Base-by-base conservation (phyloP, 768 basidiomycete species). In the Amanita muscaria region DNA sequence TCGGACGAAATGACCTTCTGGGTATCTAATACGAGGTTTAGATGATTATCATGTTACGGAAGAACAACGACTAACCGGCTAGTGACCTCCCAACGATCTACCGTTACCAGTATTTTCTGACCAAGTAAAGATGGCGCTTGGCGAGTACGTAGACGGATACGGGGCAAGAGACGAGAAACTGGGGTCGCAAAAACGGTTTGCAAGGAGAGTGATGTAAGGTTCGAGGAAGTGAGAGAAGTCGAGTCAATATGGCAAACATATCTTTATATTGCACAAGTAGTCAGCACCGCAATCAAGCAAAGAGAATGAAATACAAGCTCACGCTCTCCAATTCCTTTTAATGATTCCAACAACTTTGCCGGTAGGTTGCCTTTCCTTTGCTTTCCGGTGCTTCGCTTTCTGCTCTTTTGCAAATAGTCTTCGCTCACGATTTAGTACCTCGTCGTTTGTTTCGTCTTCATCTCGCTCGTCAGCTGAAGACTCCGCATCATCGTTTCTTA, bases 241-340 rank as follows among this genome's bases (percentile, higher is more conserved):
- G 80, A 77, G 61, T 97, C 96, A 38, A 99, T 81, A 60, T 97
- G 93, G 62, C 92, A 97, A 29, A 98, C 94, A 57, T 89, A 89
- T 32, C 87, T 89, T 55, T 29, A 35, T 29, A 27, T 3, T 31
- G 14, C 25, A 14, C 21, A 38, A 44, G 9, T 9, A 15, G n/a
- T 42, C 12, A 32, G 31, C 15, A 30, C 11, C 10, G 14, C 6
- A 19, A 21, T 14, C 15, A 42, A 33, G 18, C 2, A 15, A 33
- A 23, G 15, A 2, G 34, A 18, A 10, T 11, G 27, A 40, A 15
- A 7, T 19, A 33, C 15, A 10, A 33, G 4, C 88, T 51, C 64
- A 91, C 79, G 93, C 83, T 56, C 93, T 69, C 94, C 94, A 99
- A 56, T 93, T 93, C 7, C 96, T 77, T 63, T 96, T 96, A 53